A percentile compares a stretch with the other conserved stretches of the same genome.
Conservation (phyloP, 192 early-diverging fungal species). For the Gigaspora rosea region DNA sequence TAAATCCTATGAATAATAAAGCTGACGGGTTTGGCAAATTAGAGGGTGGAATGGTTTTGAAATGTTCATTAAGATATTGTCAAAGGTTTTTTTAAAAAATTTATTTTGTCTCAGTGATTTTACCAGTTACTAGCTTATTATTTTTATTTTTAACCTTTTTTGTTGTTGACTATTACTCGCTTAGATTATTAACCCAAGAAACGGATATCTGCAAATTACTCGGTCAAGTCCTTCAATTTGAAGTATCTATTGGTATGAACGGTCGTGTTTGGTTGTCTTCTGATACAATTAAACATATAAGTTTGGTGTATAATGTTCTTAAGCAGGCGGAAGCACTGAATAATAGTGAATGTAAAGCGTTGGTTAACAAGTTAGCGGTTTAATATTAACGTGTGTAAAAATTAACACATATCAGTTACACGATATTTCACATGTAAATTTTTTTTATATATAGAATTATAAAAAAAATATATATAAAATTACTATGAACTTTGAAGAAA, state of each 20-base stretch:
- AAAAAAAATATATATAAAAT: too few species aligned
- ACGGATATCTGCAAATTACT: constrained; percentile 69
- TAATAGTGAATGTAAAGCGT: not conserved
- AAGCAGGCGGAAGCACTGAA: constrained; percentile 71
- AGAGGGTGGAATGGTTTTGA: constrained; percentile 75
- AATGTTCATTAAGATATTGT: constrained; percentile 77
- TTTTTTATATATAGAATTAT: too few species aligned
- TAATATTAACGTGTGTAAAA: not conserved
- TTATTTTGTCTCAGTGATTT: not conserved
- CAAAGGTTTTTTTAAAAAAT: constrained; percentile 60
- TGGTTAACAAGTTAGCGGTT: not conserved
- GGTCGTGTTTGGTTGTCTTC: constrained; percentile 93
- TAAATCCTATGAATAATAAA: constrained; percentile 76
- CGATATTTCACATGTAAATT: too few species aligned
- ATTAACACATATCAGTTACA: too few species aligned
- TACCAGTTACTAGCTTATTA: not conserved
- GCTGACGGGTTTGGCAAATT: constrained; percentile 92
- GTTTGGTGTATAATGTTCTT: constrained; percentile 71
- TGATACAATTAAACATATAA: constrained; percentile 58
- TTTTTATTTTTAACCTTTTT: too few species aligned
- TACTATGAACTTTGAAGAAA: too few species aligned
- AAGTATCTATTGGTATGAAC: constrained; percentile 90
- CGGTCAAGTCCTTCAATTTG: constrained; percentile 64
- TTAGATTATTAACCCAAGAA: constrained; percentile 60
- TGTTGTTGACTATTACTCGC: too few species aligned